phyloP scores from a whole-genome alignment of 2,329 filamentous ascomycete genomes.

The Thielaviopsis cerberus region DNA sequence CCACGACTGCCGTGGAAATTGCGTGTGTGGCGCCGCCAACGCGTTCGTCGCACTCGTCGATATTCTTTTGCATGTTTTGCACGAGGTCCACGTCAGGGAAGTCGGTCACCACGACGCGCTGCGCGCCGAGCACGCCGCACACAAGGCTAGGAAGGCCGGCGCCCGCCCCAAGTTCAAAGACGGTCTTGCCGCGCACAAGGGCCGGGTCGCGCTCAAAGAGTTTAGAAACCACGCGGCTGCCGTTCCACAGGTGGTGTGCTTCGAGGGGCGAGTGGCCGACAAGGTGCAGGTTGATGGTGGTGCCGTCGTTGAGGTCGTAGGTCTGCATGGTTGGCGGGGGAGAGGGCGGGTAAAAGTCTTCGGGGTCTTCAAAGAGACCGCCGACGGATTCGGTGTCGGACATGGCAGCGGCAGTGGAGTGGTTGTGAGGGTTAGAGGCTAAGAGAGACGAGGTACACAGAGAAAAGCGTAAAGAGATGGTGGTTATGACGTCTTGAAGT shows the following conservation, averaged over 20 bases:
- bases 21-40: constrained; percentile 18
- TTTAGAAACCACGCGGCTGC: constrained; percentile 55
- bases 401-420: constrained; percentile 14
- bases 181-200: constrained; percentile 46
- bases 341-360: constrained; percentile 60
- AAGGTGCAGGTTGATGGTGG: constrained; percentile 51
- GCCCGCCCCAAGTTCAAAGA: constrained; percentile 78
- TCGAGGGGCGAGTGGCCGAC: constrained; percentile 79
- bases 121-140: constrained; percentile 53
- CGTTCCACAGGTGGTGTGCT: constrained; percentile 86
- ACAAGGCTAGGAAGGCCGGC: constrained; percentile 70
- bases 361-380: constrained; percentile 61
- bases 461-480: background rate
- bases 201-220: constrained; percentile 56
- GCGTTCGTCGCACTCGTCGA: constrained; percentile 33
- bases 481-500: background rate
- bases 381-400: constrained; percentile 21
- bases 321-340: constrained; percentile 55
- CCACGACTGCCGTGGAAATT: constrained; percentile 27
- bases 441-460: background rate
- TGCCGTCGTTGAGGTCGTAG: constrained; percentile 49
- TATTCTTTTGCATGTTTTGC: constrained; percentile 59
- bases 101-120: constrained; percentile 61
- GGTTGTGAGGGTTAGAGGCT: background rate
- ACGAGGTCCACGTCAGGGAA: constrained; percentile 77